Evolutionary conservation across 495 filamentous ascomycete genomes (phyloP).

Genomic region (Lophium mytilinum): DNA sequence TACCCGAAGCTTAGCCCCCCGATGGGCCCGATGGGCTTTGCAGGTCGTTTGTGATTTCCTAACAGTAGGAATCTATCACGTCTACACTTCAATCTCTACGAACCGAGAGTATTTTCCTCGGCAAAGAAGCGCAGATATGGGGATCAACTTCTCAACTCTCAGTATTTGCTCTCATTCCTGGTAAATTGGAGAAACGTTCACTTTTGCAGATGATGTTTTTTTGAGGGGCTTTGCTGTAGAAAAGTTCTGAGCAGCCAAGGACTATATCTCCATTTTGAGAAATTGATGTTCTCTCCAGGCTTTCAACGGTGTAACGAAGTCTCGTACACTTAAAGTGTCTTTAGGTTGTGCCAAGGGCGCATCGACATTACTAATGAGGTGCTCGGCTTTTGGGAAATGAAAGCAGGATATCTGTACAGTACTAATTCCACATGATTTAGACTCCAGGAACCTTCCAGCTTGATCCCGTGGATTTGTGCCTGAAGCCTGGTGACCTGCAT

Average conservation of each 20-base stretch:
- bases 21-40: not conserved
- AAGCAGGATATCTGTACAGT: not conserved
- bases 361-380: not conserved
- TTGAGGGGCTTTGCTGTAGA: not conserved
- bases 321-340: not conserved
- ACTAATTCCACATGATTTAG: not conserved
- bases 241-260: not conserved
- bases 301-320: not conserved
- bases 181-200: not conserved
- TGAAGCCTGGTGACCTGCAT: not conserved
- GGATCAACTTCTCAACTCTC: not conserved
- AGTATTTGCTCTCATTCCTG: not conserved
- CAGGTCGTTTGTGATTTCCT: not conserved
- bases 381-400: not conserved
- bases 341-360: not conserved
- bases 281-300: not conserved
- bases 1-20: not conserved
- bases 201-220: not conserved
- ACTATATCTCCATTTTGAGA: not conserved
- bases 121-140: not conserved
- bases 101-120: not conserved
- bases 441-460: not conserved
- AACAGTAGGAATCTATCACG: not conserved
- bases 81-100: not conserved
- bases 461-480: not conserved